These are phyloP conservation scores for Crithidia bombi DNA, from an alignment of 208 protist species.

Conservation along the genomic window DNA sequence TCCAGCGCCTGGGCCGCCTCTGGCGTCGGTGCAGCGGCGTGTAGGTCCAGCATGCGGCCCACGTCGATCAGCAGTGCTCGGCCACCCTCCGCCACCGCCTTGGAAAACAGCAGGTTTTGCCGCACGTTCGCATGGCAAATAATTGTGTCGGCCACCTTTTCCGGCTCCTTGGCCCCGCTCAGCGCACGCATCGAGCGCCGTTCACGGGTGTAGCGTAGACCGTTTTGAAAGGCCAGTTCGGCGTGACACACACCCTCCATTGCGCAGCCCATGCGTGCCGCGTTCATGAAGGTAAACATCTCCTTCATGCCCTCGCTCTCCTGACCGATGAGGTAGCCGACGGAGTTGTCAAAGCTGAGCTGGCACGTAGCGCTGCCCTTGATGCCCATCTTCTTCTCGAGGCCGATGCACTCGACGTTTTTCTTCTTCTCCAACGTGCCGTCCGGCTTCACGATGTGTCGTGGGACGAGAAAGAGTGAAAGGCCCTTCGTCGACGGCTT, in stretches of 20 bases:
- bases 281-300: constrained; percentile 94
- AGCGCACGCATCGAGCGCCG: constrained; percentile 75
- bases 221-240: constrained; percentile 89
- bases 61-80: constrained; percentile 80
- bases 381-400: constrained; percentile 93
- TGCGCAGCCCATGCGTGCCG: constrained; percentile 75
- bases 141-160: constrained; percentile 65
- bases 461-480: constrained; percentile 92
- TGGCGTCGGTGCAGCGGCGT: constrained; percentile 32
- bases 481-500: constrained; percentile 79
- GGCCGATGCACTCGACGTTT: constrained; percentile 63
- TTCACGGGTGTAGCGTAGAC: constrained; percentile 72
- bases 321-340: constrained; percentile 88
- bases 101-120: constrained; percentile 78
- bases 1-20: constrained; percentile 43
- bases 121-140: constrained; percentile 84
- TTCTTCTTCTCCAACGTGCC: constrained; percentile 64
- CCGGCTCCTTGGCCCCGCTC: constrained; percentile 53
- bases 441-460: constrained; percentile 69
- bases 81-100: constrained; percentile 86
- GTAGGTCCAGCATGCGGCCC: constrained; percentile 66
- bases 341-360: constrained; percentile 83
- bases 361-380: constrained; percentile 80
- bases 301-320: constrained; percentile 81
- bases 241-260: constrained; percentile 78